phyloP scores from a whole-genome alignment of 2,329 filamentous ascomycete species.

The Dactylellina sp. region DNA sequence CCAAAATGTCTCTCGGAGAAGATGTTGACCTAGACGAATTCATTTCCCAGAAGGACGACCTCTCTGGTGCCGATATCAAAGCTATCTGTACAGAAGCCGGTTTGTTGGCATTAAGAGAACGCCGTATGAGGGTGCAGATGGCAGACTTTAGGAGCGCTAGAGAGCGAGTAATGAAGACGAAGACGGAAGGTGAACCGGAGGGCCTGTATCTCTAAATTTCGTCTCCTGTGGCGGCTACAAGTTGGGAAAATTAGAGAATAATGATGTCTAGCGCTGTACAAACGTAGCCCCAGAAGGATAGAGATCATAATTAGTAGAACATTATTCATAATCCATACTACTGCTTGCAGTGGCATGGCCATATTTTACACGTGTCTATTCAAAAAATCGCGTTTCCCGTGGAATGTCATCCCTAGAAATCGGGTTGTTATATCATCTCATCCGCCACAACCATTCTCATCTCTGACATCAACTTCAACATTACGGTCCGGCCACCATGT shows the following conservation, averaged over 20 bases:
- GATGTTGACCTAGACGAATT: slow-evolving; percentile 99
- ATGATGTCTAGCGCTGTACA: slow-evolving; percentile 17
- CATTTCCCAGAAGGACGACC: slow-evolving; percentile 96
- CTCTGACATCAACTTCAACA: slow-evolving; percentile 3
- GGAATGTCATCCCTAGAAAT: slow-evolving; percentile 11
- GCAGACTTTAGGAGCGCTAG: slow-evolving; percentile 93
- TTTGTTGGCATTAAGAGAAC: slow-evolving; percentile 90
- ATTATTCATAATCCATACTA: background rate
- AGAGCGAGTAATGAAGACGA: slow-evolving; percentile 96
- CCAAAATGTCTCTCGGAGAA: slow-evolving; percentile 95
- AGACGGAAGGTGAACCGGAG: slow-evolving; percentile 98
- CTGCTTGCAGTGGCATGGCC: background rate
- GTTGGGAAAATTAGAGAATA: background rate
- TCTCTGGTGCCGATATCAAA: slow-evolving; percentile 97
- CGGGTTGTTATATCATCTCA: slow-evolving; percentile 5
- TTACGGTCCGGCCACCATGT: slow-evolving; percentile 10
- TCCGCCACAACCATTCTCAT: background rate
- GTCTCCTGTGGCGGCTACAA: slow-evolving; percentile 3
- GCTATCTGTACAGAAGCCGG: slow-evolving; percentile 98
- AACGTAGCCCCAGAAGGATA: slow-evolving; percentile 25
- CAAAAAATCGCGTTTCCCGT: background rate
- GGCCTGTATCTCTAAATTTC: slow-evolving; percentile 91
- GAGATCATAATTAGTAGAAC: slow-evolving; percentile 12
- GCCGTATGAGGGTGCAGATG: slow-evolving; percentile 99
- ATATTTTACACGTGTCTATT: slow-evolving; percentile 2